phyloP scores from a whole-genome alignment of 2,329 filamentous ascomycete species.

The Zymoseptoria crescenta region DNA sequence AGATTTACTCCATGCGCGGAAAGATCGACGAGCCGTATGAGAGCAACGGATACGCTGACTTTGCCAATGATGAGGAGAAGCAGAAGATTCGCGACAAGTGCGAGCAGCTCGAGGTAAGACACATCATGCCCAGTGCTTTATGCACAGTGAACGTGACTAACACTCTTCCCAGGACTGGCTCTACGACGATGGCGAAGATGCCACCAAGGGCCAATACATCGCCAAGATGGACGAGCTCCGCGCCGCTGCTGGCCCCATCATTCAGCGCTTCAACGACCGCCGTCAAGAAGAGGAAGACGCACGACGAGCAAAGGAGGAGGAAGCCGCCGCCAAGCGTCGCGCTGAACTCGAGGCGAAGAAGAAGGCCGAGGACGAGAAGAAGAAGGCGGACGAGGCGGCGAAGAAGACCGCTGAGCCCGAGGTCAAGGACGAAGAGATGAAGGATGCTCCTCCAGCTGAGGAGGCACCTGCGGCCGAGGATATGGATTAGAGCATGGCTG shows the following conservation, averaged over 20 bases:
- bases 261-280: constrained; percentile 94
- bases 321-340: constrained; percentile 53
- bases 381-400: constrained; percentile 42
- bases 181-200: constrained; percentile 93
- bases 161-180: constrained; percentile 73
- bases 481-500: constrained; percentile 15
- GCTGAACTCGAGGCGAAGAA: constrained; percentile 66
- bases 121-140: background rate
- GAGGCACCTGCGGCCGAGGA: constrained; percentile 25
- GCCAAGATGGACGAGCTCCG: constrained; percentile 95
- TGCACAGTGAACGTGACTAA: constrained; percentile 4
- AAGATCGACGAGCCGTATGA: constrained; percentile 85
- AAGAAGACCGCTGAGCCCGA: constrained; percentile 40
- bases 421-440: constrained; percentile 48
- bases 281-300: constrained; percentile 77
- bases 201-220: constrained; percentile 86
- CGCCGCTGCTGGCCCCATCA: constrained; percentile 79
- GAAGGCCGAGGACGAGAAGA: constrained; percentile 62
- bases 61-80: constrained; percentile 90
- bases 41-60: constrained; percentile 51
- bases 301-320: constrained; percentile 58
- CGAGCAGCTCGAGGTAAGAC: constrained; percentile 72
- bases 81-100: constrained; percentile 75
- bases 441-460: constrained; percentile 43
- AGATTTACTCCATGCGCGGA: constrained; percentile 92